Evolutionary conservation across 345 rosid species (phyloP).

Genomic region (Lepidium africanum): DNA sequence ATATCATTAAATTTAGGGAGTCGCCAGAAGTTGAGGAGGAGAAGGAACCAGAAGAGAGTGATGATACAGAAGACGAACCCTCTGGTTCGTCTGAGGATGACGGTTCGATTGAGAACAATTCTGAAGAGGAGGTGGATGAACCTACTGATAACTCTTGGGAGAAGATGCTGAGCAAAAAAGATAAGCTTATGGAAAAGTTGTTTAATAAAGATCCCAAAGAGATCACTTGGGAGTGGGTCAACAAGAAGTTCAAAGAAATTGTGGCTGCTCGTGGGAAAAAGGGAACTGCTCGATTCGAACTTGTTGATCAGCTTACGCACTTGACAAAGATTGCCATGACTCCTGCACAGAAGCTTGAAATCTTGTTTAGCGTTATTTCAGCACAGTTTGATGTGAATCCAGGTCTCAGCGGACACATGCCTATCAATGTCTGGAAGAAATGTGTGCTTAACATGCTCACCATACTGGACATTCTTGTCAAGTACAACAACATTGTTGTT

Average conservation of each 20-base stretch:
- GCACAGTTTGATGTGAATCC: constrained; percentile 98
- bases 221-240: constrained; percentile 86
- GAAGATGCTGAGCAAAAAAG: constrained; percentile 68
- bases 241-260: constrained; percentile 86
- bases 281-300: constrained; percentile 92
- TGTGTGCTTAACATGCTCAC: constrained; percentile 74
- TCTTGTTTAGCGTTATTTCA: constrained; percentile 79
- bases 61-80: constrained; percentile 43
- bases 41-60: constrained; percentile 41
- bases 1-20: constrained; percentile 63
- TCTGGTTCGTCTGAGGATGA: constrained; percentile 43
- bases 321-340: constrained; percentile 92
- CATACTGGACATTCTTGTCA: constrained; percentile 75
- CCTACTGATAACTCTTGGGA: constrained; percentile 52
- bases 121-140: constrained; percentile 32
- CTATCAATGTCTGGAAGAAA: constrained; percentile 88
- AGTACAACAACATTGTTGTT: constrained; percentile 62
- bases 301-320: constrained; percentile 91
- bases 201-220: constrained; percentile 75
- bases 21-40: constrained; percentile 72
- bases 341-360: constrained; percentile 96
- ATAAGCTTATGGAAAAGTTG: constrained; percentile 66
- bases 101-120: constrained; percentile 25
- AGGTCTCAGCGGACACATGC: constrained; percentile 95
- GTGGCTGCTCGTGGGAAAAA: constrained; percentile 93